Evolutionary conservation across 768 basidiomycete species (phyloP), one percentile per base, ranked within the genome.

Genomic region (Gymnopilus junonius): DNA sequence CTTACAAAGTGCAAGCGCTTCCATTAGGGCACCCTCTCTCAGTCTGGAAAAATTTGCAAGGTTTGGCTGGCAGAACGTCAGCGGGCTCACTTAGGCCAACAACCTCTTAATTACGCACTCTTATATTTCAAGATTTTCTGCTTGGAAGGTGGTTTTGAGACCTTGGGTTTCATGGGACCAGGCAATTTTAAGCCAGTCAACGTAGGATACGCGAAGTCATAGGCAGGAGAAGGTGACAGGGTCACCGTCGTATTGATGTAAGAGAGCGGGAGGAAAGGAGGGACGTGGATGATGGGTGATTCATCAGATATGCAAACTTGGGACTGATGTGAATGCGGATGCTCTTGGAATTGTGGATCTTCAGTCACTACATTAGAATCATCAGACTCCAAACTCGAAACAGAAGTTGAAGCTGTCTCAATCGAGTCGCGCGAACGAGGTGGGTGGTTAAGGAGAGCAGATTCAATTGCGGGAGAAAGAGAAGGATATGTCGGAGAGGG

Each of bases 1-100:
- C 87, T 73, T 51, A 88, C 87, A 89, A 89, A 29, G 85, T 87
- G 64, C 87, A 89, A 20, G 74, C 76, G 57, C 77, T 78, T 11
- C 87, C 87, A 64, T 79, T 83, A 1, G 84, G 80, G 69, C 87
- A 89, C 25, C 74, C 73, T 17, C 78, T 80, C 34, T 78, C 81
- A 1, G 73, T 65, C 27, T 74, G 75, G 67, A 78, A 86, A 69
- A 84, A 88, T 70, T 83, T 86, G 73, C 87, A 89, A 27, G 82
- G 83, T 62, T 88, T 88, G 1, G 87, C 87, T 89, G 56, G n/a
- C 23, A 45, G 34, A 40, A 29, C 59, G 40, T 59, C 50, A 27
- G 14, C 17, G 35, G 14, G 32, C 56, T 12, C 11, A 27, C n/a
- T 29, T 15, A n/a, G 3, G 25, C 1, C 34, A 25, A 32, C n/a